Evolutionary conservation across 352 stramenopile species (phyloP).

Genomic region (Phytophthora hibernalis): DNA sequence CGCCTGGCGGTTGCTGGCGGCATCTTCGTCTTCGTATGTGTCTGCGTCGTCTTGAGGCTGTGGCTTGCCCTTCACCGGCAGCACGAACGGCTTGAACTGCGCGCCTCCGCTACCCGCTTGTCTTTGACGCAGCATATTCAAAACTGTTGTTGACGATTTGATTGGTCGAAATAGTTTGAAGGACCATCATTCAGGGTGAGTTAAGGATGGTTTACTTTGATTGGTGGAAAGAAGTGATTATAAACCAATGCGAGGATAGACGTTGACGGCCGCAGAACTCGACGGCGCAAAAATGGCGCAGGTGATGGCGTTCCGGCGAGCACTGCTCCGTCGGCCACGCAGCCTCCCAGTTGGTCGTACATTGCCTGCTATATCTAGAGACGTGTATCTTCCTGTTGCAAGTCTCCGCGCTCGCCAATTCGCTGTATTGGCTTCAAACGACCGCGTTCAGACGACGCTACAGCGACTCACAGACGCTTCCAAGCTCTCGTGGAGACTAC

Average conservation of each 20-base stretch:
- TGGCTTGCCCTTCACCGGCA: slow-evolving; percentile 56
- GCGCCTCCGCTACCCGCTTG: slow-evolving; percentile 21
- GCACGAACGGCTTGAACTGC: slow-evolving; percentile 84
- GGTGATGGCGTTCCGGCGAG: slow-evolving; percentile 20
- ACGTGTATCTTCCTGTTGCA: neutral
- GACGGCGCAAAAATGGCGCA: slow-evolving; percentile 16
- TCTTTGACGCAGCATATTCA: slow-evolving; percentile 52
- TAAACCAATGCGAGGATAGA: slow-evolving; percentile 10
- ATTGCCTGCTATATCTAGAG: neutral
- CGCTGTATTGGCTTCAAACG: slow-evolving; percentile 18
- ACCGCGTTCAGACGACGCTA: slow-evolving; percentile 1
- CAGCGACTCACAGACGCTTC: slow-evolving; percentile 24
- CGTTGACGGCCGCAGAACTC: neutral
- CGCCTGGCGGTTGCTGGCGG: slow-evolving; percentile 56
- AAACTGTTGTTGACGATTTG: slow-evolving; percentile 23
- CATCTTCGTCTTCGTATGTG: slow-evolving; percentile 44
- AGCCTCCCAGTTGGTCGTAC: neutral
- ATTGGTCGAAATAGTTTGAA: too few relatives aligned
- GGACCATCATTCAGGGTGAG: too few relatives aligned
- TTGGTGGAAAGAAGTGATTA: slow-evolving; percentile 16
- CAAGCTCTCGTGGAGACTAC: slow-evolving; percentile 28
- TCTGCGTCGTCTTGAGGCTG: slow-evolving; percentile 25
- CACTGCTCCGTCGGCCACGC: slow-evolving; percentile 24
- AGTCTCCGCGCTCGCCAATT: slow-evolving; percentile 26
- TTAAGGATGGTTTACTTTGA: too few relatives aligned